Evolutionary conservation across 176 grass and related monocot genomes (phyloP).

Genomic region (Musa beccarii): DNA sequence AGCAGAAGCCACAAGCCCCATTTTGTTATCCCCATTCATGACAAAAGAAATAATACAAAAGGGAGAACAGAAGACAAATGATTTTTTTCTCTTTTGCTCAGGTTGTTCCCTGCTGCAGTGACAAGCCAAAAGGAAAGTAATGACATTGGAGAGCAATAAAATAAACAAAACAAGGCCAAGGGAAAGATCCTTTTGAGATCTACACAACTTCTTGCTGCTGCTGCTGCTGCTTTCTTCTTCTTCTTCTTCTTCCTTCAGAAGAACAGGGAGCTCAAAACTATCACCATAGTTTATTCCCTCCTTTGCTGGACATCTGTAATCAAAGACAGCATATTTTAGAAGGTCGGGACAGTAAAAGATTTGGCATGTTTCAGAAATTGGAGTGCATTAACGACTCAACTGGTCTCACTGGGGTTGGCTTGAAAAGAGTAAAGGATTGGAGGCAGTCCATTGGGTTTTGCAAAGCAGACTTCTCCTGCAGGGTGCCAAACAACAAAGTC

Average conservation of each 20-base stretch:
- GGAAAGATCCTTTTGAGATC: conserved; percentile 17
- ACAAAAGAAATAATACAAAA: conserved; percentile 19
- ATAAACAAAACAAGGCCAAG: background rate
- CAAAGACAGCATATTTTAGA: background rate
- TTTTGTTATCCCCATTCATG: conserved; percentile 33
- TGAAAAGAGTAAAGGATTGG: conserved; percentile 30
- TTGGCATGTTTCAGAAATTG: background rate
- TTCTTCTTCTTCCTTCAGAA: background rate
- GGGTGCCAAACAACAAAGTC: background rate
- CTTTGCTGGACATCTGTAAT: background rate
- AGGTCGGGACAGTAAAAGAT: background rate
- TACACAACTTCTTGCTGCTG: background rate
- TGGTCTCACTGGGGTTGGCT: conserved; percentile 39
- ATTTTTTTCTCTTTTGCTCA: conserved; percentile 31
- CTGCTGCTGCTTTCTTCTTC: background rate
- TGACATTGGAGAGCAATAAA: background rate
- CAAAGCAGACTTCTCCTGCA: conserved; percentile 28
- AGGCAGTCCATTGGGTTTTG: conserved; percentile 43
- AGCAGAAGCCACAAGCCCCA: conserved; percentile 14
- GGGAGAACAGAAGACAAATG: background rate
- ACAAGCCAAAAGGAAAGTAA: conserved; percentile 11
- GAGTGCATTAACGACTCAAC: conserved; percentile 29
- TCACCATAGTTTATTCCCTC: background rate
- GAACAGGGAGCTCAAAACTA: background rate
- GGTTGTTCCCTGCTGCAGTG: conserved; percentile 58